phyloP scores from a whole-genome alignment of 2,329 filamentous ascomycete species.

The Clonostachys rosea region DNA sequence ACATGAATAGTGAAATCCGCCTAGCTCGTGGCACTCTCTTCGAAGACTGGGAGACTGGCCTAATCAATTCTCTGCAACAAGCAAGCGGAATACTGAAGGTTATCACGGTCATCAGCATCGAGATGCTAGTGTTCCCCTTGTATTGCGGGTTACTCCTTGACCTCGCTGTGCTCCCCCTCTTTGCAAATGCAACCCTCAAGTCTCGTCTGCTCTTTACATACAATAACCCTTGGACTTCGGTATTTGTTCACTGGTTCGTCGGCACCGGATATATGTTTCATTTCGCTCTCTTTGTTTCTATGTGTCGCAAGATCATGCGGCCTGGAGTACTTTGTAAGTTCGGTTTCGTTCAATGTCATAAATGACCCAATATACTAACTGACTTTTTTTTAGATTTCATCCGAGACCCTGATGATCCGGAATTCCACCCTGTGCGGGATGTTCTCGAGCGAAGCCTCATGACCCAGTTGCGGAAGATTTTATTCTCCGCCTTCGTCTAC shows the following conservation, averaged over 20 bases:
- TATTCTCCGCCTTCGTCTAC: slow-evolving; percentile 94
- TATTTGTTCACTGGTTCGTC: slow-evolving; percentile 98
- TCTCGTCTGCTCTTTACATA: slow-evolving; percentile 76
- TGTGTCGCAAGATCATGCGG: slow-evolving; percentile 97
- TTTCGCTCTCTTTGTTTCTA: slow-evolving; percentile 95
- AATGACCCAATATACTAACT: neutral
- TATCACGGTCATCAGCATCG: slow-evolving; percentile 96
- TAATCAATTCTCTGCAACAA: slow-evolving; percentile 83
- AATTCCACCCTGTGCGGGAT: slow-evolving; percentile 95
- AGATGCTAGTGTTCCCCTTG: slow-evolving; percentile 95
- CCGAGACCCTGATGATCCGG: slow-evolving; percentile 94
- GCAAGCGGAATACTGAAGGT: slow-evolving; percentile 97
- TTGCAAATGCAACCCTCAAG: slow-evolving; percentile 72
- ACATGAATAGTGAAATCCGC: slow-evolving; percentile 69
- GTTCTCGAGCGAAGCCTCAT: slow-evolving; percentile 89
- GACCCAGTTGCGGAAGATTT: slow-evolving; percentile 91
- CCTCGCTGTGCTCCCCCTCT: slow-evolving; percentile 81
- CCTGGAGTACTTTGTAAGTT: slow-evolving; percentile 83
- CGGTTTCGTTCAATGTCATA: too few relatives aligned
- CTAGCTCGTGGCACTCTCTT: slow-evolving; percentile 54
- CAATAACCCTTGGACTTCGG: slow-evolving; percentile 78
- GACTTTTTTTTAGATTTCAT: slow-evolving; percentile 68
- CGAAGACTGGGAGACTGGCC: slow-evolving; percentile 66
- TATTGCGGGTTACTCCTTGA: slow-evolving; percentile 94
- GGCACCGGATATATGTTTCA: slow-evolving; percentile 99